Base-by-base conservation (phyloP, 768 basidiomycete species). In the Tricholoma furcatifolium region DNA sequence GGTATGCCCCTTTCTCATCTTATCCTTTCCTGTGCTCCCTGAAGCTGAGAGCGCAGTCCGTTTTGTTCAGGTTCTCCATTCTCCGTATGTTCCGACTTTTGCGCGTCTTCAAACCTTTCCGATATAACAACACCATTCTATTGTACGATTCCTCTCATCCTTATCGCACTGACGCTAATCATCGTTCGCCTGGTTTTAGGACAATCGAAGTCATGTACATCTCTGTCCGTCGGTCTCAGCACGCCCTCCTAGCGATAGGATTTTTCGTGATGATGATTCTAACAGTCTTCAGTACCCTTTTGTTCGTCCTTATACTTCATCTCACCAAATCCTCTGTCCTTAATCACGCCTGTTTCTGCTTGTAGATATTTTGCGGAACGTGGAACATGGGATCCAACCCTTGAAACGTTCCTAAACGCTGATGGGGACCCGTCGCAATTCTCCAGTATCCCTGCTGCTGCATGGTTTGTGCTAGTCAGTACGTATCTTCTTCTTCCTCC, bases 161-260 rank as follows among this genome's bases (percentile, higher is more conserved):
- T 18, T 15, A 21, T 6, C 52, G 12, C 21, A 47, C 12, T 30
- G 11, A 9, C 12, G 38, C 34, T 50, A 38, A 60, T 51, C 21
- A 18, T 40, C 41, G 11, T 42, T 17, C 8, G 8, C 6, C 7
- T 27, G 4, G 7, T 27, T 3, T 17, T 50, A 91, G 89, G 42
- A 92, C 91, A 0, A 92, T 92, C 44, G 89, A 93, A 74, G 91
- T 92, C 61, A 97, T 96, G 93, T 93, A 88, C 65, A 79, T 96
- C 27, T 86, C 91, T 27, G 86, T 94, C 32, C 80, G 88, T 45
- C 77, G 91, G 54, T 93, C 91, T 0, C 87, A 91, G 58, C 90
- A 95, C 60, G 93, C 93, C 0, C 75, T 94, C 0, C 78, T 93
- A 3, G 93, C 93, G 0, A 83, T 96, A 17, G 81, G 83, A 2